Percentiles rank a stretch among this genome's conserved stretches.
phyloP scores from a whole-genome alignment of 768 basidiomycete species.

The Pleurotus djamor region DNA sequence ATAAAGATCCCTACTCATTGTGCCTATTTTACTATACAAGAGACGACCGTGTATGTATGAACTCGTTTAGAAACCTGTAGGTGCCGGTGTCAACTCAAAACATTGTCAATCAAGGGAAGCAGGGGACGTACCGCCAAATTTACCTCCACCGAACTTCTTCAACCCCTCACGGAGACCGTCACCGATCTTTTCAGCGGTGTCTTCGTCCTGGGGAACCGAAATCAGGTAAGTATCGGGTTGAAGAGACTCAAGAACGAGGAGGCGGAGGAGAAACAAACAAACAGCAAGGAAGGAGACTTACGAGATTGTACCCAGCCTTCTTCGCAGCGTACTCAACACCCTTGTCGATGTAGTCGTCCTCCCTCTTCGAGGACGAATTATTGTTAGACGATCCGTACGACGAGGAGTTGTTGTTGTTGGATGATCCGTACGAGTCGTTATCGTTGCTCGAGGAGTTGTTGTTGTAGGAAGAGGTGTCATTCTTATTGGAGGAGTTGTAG shows the following conservation, averaged over 20 bases:
- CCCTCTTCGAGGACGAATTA: conserved; percentile 8
- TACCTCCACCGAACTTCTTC: conserved; percentile 2
- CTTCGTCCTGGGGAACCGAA: neutral
- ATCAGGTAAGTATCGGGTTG: neutral
- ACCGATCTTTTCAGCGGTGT: neutral
- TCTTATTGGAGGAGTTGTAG: conserved; percentile 7
- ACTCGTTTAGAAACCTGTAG: too few species aligned
- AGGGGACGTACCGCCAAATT: neutral
- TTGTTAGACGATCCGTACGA: conserved; percentile 11
- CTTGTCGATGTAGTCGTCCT: conserved; percentile 31
- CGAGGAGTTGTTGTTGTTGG: conserved; percentile 8
- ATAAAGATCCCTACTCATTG: too few species aligned
- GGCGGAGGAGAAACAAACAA: neutral
- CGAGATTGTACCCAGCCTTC: conserved; percentile 43
- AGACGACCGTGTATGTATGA: too few species aligned
- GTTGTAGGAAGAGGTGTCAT: conserved; percentile 11
- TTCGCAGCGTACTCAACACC: conserved; percentile 34
- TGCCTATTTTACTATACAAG: too few species aligned
- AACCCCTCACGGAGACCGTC: neutral
- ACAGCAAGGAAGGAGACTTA: conserved; percentile 20
- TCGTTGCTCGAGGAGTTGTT: conserved; percentile 15
- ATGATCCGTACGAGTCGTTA: conserved; percentile 3
- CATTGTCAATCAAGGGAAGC: too few species aligned
- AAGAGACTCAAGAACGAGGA: neutral
- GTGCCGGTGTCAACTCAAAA: too few species aligned